Evolutionary conservation across 106 monocot species (phyloP), one percentile per base, ranked within the genome.

Genomic region (Narthecium ossifragum): DNA sequence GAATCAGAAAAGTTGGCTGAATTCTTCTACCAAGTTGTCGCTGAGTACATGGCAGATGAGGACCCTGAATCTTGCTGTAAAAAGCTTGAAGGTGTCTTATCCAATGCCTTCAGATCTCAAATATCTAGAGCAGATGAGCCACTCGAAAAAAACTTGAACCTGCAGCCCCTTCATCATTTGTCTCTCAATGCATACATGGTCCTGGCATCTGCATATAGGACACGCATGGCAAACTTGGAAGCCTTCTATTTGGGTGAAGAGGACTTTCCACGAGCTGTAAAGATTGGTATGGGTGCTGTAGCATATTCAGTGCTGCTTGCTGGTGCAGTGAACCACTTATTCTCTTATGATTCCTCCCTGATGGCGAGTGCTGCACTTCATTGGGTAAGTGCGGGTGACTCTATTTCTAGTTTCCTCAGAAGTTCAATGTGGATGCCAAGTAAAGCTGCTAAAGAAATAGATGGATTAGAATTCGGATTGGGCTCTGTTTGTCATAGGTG

Each of bases 121-220:
- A 18, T 31, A 22, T 46, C 57, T 17, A 61, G 60, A 45, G 26
- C 23, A 11, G 49, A 29, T 18, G 43, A 62, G 40, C 51, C 36
- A 36, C 51, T 43, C 0, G 24, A 26, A 66, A 56, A 29, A 34
- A 66, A 47, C 40, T 76, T 70, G 41, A 67, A 33, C 51, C 64
- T 93, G 56, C 88, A 93, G n/a, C 85, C 85, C 8, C 62, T 83
- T 51, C 80, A 88, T 72, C 69, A 82, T 59, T 62, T 93, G 15
- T 85, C 88, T 49, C 64, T 89, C 6, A 78, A 60, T 43, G 64
- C 82, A 12, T 93, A 80, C 45, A 73, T 85, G 29, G 67, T 45
- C 32, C 82, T 93, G 48, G 70, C 82, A 58, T 93, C 93, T 57
- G 55, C 77, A 2, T 89, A 72, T 53, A 74, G 57, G 49, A 53